These are phyloP conservation scores for Phytophthora citrophthora DNA, from an alignment of 352 stramenopile genomes.

Conservation along the genomic window DNA sequence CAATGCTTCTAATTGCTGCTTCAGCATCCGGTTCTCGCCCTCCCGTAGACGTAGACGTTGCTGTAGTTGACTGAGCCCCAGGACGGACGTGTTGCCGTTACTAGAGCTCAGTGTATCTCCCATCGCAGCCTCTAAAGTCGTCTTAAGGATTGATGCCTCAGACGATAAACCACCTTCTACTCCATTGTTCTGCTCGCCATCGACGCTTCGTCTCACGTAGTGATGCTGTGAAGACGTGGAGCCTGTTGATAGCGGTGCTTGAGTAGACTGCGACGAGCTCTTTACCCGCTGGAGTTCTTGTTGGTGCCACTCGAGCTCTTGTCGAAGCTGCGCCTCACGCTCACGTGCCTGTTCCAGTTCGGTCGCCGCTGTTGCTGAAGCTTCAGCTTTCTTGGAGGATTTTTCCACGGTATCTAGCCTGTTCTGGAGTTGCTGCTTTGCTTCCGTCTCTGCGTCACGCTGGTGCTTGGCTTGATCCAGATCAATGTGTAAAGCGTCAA, in stretches of 20 bases:
- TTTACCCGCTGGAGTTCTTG: conserved; percentile 63
- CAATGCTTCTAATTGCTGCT: conserved; percentile 67
- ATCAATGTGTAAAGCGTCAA: conserved; percentile 53
- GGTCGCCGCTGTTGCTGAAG: conserved; percentile 6
- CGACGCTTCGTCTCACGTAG: conserved; percentile 22
- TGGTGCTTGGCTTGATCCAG: conserved; percentile 57
- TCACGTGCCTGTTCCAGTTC: conserved; percentile 54
- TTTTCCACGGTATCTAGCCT: conserved; percentile 29
- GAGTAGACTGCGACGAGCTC: conserved; percentile 2
- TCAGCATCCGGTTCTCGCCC: conserved; percentile 76
- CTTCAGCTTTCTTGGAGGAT: conserved; percentile 16
- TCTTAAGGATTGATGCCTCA: conserved; percentile 70
- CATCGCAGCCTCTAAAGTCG: conserved; percentile 49
- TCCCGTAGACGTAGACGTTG: conserved; percentile 77
- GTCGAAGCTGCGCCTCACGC: conserved; percentile 54
- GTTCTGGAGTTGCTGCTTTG: conserved; percentile 45
- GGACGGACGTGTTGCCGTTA: conserved; percentile 53
- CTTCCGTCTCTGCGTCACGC: conserved; percentile 41
- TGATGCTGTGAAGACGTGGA: conserved; percentile 32
- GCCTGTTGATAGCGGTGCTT: conserved; percentile 25
- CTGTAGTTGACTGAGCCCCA: conserved; percentile 79
- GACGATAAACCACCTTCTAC: conserved; percentile 26
- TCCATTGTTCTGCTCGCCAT: conserved; percentile 21
- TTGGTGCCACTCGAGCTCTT: conserved; percentile 69
- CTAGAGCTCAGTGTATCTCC: conserved; percentile 37